phyloP scores from a whole-genome alignment of 352 stramenopile genomes.

The Pythium chondricola region DNA sequence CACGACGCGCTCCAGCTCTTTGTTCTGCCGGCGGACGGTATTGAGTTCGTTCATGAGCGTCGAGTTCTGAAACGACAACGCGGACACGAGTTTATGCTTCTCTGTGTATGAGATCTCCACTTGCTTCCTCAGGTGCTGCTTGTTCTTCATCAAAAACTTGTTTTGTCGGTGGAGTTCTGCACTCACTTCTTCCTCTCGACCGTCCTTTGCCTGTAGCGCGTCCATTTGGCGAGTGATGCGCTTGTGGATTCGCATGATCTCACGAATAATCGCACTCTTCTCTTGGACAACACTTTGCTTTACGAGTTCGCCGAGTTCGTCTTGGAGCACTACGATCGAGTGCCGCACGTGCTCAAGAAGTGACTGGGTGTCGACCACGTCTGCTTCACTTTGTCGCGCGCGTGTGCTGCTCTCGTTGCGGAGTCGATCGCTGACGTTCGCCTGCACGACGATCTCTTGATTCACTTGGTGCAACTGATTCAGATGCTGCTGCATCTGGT shows the following conservation, averaged over 20 bases:
- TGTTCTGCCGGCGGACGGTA: slow-evolving; percentile 45
- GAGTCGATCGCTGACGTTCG: slow-evolving; percentile 59
- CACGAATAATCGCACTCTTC: slow-evolving; percentile 50
- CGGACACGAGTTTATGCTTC: slow-evolving; percentile 64
- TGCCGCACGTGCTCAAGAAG: slow-evolving; percentile 41
- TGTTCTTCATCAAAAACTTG: slow-evolving; percentile 63
- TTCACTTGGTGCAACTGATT: slow-evolving; percentile 53
- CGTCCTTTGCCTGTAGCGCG: slow-evolving; percentile 39
- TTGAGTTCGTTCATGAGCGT: slow-evolving; percentile 66
- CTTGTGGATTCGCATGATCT: slow-evolving; percentile 67
- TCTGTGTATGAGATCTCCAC: slow-evolving; percentile 55
- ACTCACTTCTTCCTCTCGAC: slow-evolving; percentile 50
- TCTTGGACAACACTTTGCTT: slow-evolving; percentile 48
- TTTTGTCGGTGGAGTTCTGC: slow-evolving; percentile 71
- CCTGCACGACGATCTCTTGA: slow-evolving; percentile 62
- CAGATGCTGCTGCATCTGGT: slow-evolving; percentile 59
- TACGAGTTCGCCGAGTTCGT: slow-evolving; percentile 60
- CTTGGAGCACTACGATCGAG: slow-evolving; percentile 54
- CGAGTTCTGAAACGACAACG: slow-evolving; percentile 64
- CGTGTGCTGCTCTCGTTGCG: slow-evolving; percentile 35
- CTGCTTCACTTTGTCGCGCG: slow-evolving; percentile 37
- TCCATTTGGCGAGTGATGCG: slow-evolving; percentile 45
- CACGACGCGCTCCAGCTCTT: slow-evolving; percentile 51
- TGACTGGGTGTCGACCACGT: slow-evolving; percentile 25
- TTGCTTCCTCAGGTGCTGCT: slow-evolving; percentile 59